These are phyloP conservation scores for Nakazawaea ambrosiae DNA, from an alignment of 805 yeast genomes.

Conservation along the genomic window DNA sequence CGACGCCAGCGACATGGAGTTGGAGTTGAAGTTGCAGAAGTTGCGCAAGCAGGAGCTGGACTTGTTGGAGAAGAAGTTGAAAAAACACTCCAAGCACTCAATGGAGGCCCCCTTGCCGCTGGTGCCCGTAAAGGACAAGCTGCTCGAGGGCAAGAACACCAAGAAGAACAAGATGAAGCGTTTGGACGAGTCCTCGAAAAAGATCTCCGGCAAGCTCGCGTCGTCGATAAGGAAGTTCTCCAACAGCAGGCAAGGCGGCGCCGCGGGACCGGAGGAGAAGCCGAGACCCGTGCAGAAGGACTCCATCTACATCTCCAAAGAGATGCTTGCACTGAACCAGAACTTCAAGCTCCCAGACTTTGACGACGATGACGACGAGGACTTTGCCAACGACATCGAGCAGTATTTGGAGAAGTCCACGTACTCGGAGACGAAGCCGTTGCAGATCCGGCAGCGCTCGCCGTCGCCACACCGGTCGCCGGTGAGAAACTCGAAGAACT, in stretches of 20 bases:
- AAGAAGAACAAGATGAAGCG: conserved; percentile 4
- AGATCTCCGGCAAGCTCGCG: conserved; percentile 7
- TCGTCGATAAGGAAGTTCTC: conserved; percentile 7
- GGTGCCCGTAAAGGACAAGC: conserved; percentile 3
- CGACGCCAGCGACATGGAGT: conserved; percentile 3
- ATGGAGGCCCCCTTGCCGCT: conserved; percentile 3
- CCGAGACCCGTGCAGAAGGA: conserved; percentile 4
- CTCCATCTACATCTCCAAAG: conserved; percentile 1
- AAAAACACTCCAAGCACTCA: conserved; percentile 1
- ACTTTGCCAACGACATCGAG: conserved; percentile 4
- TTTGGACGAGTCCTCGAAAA: conserved; percentile 5
- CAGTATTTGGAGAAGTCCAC: conserved; percentile 6
- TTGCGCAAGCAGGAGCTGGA: conserved; percentile 5
- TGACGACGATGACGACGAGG: conserved; percentile 8
- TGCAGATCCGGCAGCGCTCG: background rate
- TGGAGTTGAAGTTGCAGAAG: conserved; percentile 9
- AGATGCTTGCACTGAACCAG: background rate
- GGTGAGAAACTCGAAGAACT: background rate
- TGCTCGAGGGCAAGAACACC: background rate
- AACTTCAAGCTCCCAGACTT: conserved; percentile 9
- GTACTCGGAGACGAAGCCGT: conserved; percentile 5
- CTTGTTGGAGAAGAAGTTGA: conserved; percentile 2
- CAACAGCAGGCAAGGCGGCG: background rate
- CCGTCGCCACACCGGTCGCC: conserved; percentile 2
- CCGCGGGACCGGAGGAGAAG: background rate